phyloP scores from a whole-genome alignment of 2,329 filamentous ascomycete species.

The Tolypocladium cylindrosporum region DNA sequence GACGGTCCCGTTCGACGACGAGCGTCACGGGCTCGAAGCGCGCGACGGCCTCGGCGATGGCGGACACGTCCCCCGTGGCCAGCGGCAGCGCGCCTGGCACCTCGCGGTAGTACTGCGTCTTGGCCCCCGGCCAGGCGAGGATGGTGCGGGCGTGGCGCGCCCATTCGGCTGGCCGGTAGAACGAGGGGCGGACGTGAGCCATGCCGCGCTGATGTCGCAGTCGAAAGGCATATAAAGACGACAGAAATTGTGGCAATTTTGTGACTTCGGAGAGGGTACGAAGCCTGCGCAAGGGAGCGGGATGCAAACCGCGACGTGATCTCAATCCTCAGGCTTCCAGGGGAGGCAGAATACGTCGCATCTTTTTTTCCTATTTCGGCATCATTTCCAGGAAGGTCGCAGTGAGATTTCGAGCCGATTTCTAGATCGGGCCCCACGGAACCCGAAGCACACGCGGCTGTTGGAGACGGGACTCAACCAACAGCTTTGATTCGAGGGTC shows the following conservation, averaged over 20 bases:
- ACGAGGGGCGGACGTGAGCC: neutral
- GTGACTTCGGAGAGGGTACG: neutral
- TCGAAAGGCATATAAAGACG: neutral
- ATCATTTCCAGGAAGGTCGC: no score
- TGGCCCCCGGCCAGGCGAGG: constrained; percentile 5
- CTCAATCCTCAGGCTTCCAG: neutral
- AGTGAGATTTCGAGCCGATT: neutral
- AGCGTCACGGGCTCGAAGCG: constrained; percentile 16
- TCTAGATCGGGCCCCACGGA: neutral
- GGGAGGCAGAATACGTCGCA: neutral
- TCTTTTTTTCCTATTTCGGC: neutral
- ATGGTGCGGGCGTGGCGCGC: constrained; percentile 4
- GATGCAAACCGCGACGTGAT: no score
- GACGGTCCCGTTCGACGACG: constrained; percentile 6
- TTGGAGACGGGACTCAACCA: neutral
- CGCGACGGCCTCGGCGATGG: constrained; percentile 13
- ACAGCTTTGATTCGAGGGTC: neutral
- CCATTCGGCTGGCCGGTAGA: constrained; percentile 7
- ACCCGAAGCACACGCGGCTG: neutral
- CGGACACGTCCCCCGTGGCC: constrained; percentile 12
- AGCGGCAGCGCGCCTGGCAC: neutral
- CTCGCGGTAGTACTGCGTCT: neutral
- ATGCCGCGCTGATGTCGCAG: neutral
- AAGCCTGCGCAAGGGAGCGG: neutral
- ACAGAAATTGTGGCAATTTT: no score